Conservation (phyloP, 176 grass and related monocot species). For the Puya raimondii region DNA sequence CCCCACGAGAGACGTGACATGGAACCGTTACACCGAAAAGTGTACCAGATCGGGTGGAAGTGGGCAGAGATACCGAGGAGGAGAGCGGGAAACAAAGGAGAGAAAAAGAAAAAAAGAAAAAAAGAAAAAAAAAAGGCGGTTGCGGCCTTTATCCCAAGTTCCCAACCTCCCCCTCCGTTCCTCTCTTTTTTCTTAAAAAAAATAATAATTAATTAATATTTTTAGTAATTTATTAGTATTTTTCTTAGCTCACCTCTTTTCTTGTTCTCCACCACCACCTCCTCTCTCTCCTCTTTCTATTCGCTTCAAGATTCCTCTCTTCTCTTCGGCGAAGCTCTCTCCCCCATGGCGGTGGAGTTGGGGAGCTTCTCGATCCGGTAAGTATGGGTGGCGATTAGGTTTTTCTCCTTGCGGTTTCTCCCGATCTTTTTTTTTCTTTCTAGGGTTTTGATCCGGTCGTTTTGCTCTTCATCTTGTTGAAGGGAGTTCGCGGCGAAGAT, state of each 20-base stretch:
- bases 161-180: background rate
- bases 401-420: background rate
- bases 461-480: background rate
- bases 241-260: too few relatives aligned
- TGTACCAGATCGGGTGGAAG: too few relatives aligned
- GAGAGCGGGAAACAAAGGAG: slow-evolving; percentile 1
- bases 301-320: background rate
- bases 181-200: background rate
- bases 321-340: too few relatives aligned
- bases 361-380: slow-evolving; percentile 45
- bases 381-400: background rate
- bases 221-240: slow-evolving; percentile 19
- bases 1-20: too few relatives aligned
- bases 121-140: background rate
- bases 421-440: background rate
- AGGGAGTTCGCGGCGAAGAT: slow-evolving; percentile 30
- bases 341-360: slow-evolving; percentile 20
- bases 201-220: slow-evolving; percentile 24
- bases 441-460: background rate
- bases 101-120: slow-evolving; percentile 8
- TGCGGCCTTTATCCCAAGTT: background rate
- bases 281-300: background rate
- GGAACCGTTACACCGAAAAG: too few relatives aligned
- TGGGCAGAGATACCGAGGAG: background rate
- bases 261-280: background rate